Evolutionary conservation across 2,329 filamentous ascomycete genomes (phyloP).

Genomic region (Biscogniauxia sp.): DNA sequence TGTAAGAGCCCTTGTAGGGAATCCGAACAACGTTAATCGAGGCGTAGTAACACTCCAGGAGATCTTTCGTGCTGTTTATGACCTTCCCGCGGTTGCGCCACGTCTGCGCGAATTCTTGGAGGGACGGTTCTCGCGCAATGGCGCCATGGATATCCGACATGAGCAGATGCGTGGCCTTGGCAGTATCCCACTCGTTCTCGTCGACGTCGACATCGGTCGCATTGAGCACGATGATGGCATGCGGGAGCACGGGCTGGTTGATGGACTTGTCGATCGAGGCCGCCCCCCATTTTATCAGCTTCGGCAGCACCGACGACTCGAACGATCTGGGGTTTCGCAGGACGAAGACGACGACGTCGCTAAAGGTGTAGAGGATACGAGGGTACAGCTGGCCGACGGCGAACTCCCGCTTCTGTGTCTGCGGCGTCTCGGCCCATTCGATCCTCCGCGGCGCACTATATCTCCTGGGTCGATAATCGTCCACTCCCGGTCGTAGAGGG

Average conservation of each 20-base stretch:
- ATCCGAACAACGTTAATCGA: conserved; percentile 48
- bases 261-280: conserved; percentile 50
- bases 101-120: conserved; percentile 39
- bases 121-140: conserved; percentile 31
- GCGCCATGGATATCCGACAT: conserved; percentile 35
- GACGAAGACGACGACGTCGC: conserved; percentile 44
- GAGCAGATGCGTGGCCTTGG: conserved; percentile 38
- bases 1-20: conserved; percentile 38
- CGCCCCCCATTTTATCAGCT: conserved; percentile 49
- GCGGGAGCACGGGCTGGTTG: conserved; percentile 54
- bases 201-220: conserved; percentile 38
- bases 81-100: conserved; percentile 41
- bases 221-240: conserved; percentile 54
- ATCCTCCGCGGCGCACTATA: conserved; percentile 24
- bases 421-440: conserved; percentile 35
- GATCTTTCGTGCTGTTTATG: conserved; percentile 43
- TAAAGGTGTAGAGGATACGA: conserved; percentile 45
- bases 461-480: conserved; percentile 12
- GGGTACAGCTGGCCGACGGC: conserved; percentile 42
- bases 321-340: conserved; percentile 41
- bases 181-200: conserved; percentile 42
- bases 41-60: conserved; percentile 50
- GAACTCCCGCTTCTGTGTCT: conserved; percentile 36
- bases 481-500: conserved; percentile 3
- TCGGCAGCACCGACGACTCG: conserved; percentile 39